Conservation (phyloP, 106 monocot species). For the Acanthochlamys bracteata region DNA sequence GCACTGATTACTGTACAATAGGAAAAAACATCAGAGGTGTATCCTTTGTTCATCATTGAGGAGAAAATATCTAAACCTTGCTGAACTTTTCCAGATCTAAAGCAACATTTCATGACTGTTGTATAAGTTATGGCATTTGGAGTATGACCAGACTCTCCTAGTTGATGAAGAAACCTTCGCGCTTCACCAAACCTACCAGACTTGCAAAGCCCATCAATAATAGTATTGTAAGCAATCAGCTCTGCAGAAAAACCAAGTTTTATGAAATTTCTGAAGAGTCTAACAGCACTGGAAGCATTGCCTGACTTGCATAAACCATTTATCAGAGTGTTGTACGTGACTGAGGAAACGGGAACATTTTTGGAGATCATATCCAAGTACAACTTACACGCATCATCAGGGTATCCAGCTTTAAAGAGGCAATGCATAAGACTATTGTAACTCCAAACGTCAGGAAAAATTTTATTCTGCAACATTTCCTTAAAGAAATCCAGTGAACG, state of each 20-base stretch:
- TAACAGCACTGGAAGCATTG: constrained; percentile 40
- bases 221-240: constrained; percentile 62
- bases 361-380: constrained; percentile 47
- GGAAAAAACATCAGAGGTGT: constrained; percentile 46
- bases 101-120: constrained; percentile 72
- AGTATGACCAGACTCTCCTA: constrained; percentile 26
- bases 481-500: constrained; percentile 45
- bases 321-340: constrained; percentile 75
- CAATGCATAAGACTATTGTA: constrained; percentile 82
- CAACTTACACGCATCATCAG: constrained; percentile 47
- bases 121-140: constrained; percentile 83
- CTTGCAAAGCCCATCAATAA: constrained; percentile 75
- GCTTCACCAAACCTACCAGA: constrained; percentile 40
- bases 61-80: constrained; percentile 55
- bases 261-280: constrained; percentile 44
- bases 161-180: constrained; percentile 43
- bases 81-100: constrained; percentile 43
- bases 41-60: constrained; percentile 38
- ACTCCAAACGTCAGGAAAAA: constrained; percentile 58
- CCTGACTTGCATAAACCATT: constrained; percentile 73
- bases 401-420: constrained; percentile 56
- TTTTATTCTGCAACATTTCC: constrained; percentile 59
- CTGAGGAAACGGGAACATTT: constrained; percentile 36
- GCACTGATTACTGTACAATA: constrained; percentile 77
- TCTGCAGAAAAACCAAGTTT: constrained; percentile 42